Conservation (phyloP, 2,329 filamentous ascomycete species). For the Pochonia chlamydosporia region DNA sequence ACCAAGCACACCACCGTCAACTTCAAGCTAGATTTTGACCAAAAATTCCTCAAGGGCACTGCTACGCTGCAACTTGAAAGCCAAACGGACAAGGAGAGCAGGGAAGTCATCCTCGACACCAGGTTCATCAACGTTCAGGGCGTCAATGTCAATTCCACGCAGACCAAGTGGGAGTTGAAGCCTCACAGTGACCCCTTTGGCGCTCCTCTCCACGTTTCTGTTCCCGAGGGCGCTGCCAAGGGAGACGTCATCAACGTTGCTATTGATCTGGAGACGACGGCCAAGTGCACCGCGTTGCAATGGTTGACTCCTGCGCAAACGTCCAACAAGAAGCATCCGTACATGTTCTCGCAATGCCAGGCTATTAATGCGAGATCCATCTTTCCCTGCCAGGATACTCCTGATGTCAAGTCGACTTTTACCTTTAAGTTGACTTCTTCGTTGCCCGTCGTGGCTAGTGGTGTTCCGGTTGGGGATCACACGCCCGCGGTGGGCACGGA, state of each 20-base stretch:
- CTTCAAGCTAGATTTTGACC: slow-evolving; percentile 77
- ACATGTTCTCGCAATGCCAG: slow-evolving; percentile 98
- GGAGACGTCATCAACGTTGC: slow-evolving; percentile 48
- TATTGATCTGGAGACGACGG: slow-evolving; percentile 74
- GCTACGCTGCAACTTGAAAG: slow-evolving; percentile 74
- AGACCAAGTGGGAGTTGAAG: slow-evolving; percentile 63
- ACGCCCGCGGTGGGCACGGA: slow-evolving; percentile 38
- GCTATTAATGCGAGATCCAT: slow-evolving; percentile 91
- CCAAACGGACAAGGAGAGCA: slow-evolving; percentile 64
- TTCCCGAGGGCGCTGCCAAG: slow-evolving; percentile 48
- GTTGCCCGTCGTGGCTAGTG: slow-evolving; percentile 87
- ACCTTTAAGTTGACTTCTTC: slow-evolving; percentile 82
- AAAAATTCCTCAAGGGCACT: slow-evolving; percentile 69
- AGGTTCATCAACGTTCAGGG: slow-evolving; percentile 69
- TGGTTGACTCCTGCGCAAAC: slow-evolving; percentile 94
- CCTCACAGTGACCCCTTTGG: slow-evolving; percentile 69
- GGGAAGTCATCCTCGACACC: slow-evolving; percentile 83
- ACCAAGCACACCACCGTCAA: slow-evolving; percentile 79
- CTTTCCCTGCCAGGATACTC: slow-evolving; percentile 96
- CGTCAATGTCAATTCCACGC: slow-evolving; percentile 62
- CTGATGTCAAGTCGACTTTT: slow-evolving; percentile 94
- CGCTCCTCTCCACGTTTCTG: slow-evolving; percentile 60
- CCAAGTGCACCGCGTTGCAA: slow-evolving; percentile 85
- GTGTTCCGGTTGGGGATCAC: slow-evolving; percentile 52
- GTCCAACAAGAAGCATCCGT: slow-evolving; percentile 90